Evolutionary conservation across 2,329 filamentous ascomycete species (phyloP).

Genomic region (Trichoderma simmonsii): DNA sequence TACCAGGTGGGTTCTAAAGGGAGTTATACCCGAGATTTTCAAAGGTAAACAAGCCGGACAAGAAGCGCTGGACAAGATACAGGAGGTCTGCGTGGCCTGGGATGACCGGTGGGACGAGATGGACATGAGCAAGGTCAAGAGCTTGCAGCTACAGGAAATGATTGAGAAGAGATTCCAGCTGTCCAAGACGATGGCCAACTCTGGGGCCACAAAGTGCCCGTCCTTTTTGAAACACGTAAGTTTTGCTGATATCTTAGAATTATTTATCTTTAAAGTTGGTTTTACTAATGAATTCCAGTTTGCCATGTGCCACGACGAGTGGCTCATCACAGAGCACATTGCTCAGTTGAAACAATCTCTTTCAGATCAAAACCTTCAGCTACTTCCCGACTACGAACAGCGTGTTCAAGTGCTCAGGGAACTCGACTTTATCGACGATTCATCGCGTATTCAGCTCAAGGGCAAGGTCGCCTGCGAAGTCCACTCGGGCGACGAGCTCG

Average conservation of each 20-base stretch:
- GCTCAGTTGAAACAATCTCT: slow-evolving; percentile 80
- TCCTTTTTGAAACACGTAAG: slow-evolving; percentile 84
- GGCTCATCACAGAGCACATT: slow-evolving; percentile 94
- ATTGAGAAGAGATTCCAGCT: slow-evolving; percentile 67
- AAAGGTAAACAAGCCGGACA: slow-evolving; percentile 47
- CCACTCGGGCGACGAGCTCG: slow-evolving; percentile 92
- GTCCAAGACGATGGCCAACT: slow-evolving; percentile 59
- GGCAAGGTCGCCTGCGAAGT: slow-evolving; percentile 98
- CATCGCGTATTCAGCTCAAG: slow-evolving; percentile 86
- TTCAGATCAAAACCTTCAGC: slow-evolving; percentile 92
- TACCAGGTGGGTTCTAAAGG: slow-evolving; percentile 63
- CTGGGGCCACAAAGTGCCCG: slow-evolving; percentile 66
- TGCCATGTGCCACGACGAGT: slow-evolving; percentile 94
- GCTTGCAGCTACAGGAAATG: slow-evolving; percentile 75
- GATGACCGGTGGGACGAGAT: slow-evolving; percentile 77
- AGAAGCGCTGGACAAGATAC: slow-evolving; percentile 64
- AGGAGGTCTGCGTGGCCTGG: slow-evolving; percentile 71
- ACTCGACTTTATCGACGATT: slow-evolving; percentile 84
- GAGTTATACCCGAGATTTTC: slow-evolving; percentile 59
- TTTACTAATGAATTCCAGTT: slow-evolving; percentile 55
- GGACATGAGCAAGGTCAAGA: slow-evolving; percentile 78
- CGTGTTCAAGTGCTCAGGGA: slow-evolving; percentile 89
- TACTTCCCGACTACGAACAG: slow-evolving; percentile 95
- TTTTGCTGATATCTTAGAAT: slow-evolving; percentile 22
- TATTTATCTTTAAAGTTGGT: background rate